A percentile compares a stretch with the other conserved stretches of the same genome.
These are phyloP conservation scores for Tolypocladium tundrense DNA, from an alignment of 2,329 filamentous ascomycete genomes.

Conservation along the genomic window DNA sequence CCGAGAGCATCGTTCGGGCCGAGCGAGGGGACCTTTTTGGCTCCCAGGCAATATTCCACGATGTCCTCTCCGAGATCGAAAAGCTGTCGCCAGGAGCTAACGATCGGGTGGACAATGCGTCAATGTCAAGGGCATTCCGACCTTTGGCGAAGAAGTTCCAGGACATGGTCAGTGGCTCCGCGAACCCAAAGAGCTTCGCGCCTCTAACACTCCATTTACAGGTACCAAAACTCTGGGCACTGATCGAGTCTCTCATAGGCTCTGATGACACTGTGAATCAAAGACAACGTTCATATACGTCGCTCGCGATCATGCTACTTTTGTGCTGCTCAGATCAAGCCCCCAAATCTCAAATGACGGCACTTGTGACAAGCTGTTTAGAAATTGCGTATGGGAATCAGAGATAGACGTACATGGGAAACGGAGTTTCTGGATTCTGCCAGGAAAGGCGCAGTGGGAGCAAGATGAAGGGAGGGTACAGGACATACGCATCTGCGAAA, in stretches of 20 bases:
- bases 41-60: background rate
- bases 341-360: slow-evolving; percentile 1
- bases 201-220: background rate
- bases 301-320: slow-evolving; percentile 3
- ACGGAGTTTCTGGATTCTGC: background rate
- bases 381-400: background rate
- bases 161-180: background rate
- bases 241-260: background rate
- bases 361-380: background rate
- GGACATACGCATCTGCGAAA: no score
- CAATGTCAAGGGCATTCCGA: background rate
- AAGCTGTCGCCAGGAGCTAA: background rate
- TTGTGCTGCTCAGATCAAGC: slow-evolving; percentile 1
- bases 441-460: no score
- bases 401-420: background rate
- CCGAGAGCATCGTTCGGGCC: background rate
- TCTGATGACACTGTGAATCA: slow-evolving; percentile 1
- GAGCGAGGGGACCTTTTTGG: background rate
- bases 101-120: background rate
- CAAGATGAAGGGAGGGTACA: no score
- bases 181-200: background rate
- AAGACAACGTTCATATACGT: slow-evolving; percentile 2
- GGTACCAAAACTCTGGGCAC: slow-evolving; percentile 1
- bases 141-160: background rate
- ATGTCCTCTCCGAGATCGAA: background rate